A percentile compares a stretch with the other conserved stretches of the same genome.
Conservation (phyloP, 257 asterid species). For the Solanum phureja region DNA sequence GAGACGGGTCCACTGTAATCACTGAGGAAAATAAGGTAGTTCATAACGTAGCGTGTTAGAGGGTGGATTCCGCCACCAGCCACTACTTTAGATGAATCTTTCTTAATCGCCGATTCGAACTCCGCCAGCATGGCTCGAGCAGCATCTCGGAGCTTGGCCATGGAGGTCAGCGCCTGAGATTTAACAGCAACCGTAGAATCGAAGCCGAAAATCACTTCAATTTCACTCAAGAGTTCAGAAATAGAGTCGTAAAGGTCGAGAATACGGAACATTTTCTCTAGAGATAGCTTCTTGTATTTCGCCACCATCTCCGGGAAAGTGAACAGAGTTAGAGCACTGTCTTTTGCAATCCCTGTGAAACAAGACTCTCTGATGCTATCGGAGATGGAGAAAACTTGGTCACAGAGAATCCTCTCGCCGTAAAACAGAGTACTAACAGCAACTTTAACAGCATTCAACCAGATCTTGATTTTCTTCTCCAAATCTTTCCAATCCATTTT, state of each 20-base stretch:
- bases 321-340: conserved; percentile 38
- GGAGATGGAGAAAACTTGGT: conserved; percentile 53
- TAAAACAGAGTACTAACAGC: conserved; percentile 50
- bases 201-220: conserved; percentile 48
- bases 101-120: conserved; percentile 74
- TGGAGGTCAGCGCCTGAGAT: conserved; percentile 45
- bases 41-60: conserved; percentile 89
- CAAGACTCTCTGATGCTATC: conserved; percentile 48
- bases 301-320: conserved; percentile 48
- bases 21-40: conserved; percentile 55
- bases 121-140: conserved; percentile 46
- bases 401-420: conserved; percentile 65
- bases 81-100: conserved; percentile 52
- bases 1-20: conserved; percentile 68
- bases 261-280: conserved; percentile 72
- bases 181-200: conserved; percentile 36
- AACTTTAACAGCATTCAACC: conserved; percentile 40
- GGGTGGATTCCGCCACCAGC: conserved; percentile 74
- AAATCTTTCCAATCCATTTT: conserved; percentile 62
- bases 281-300: conserved; percentile 50
- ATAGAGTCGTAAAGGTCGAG: conserved; percentile 66
- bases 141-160: conserved; percentile 57
- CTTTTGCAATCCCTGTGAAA: conserved; percentile 47
- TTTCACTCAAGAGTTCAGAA: conserved; percentile 55
- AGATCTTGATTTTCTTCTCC: conserved; percentile 43